Base-by-base conservation (phyloP, 2,329 filamentous ascomycete species). In the Exophiala oligosperma region DNA sequence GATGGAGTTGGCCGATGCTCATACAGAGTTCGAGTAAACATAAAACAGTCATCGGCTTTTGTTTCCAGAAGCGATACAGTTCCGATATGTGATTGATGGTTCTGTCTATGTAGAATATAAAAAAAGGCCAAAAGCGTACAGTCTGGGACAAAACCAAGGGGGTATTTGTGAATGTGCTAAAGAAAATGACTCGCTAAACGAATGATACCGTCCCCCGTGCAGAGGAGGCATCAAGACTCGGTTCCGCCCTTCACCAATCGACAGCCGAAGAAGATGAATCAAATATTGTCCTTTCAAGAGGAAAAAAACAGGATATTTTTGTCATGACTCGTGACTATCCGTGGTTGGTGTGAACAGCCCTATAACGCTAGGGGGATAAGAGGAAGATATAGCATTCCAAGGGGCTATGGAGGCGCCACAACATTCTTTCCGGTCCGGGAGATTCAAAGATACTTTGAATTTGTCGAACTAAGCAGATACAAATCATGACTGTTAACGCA, bases 61-160 rank as follows among this genome's bases (percentile, higher is more conserved):
- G 9, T 9, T 35, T 11, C 32, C 32, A 35, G 32, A 35, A 35
- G 8, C 32, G 9, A 35, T 35, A 35, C 32, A 35, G 8, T 9
- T 35, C 32, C 32, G 32, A 35, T 35, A 35, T 35, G 32, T 35
- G 8, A 35, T 41, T 89, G 48, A 86, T 85, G 0, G 49, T 74
- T 0, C 7, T 90, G 80, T 65, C 90, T 90, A 86, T 41, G 69
- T 79, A 35, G 87, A 90, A 66, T 90, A 90, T 66, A 77, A 73
- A 66, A 77, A 82, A 49, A 78, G 87, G 49, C 81, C 5, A 21
- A 35, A 35, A 35, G 32, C 32, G 32, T 43, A 43, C 40, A 43
- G 40, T 43, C n/a, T 43, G n/a, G 32, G 21, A 43, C 40, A 14
- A 21, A 26, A 38, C 32, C 29, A 56, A 52, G 49, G 48, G 54